Base-by-base conservation (phyloP, 345 rosid genomes). In the Hibiscus syriacus region DNA sequence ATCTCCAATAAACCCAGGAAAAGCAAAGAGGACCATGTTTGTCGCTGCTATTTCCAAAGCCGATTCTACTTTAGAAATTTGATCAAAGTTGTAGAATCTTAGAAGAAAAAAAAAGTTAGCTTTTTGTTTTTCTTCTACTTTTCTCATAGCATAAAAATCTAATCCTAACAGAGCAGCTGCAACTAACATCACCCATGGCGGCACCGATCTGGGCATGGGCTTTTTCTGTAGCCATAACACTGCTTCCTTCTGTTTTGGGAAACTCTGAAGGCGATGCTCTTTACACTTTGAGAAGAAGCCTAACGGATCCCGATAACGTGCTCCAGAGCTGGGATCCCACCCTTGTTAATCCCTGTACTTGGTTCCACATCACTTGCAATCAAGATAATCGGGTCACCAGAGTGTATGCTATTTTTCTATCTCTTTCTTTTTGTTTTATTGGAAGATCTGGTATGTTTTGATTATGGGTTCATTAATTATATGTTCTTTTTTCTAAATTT, bases 241-340 rank as follows among this genome's bases (percentile, higher is more conserved):
- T 80, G 39, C 10, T 75, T 62, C 75, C 78, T 2, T 6, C 69
- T 22, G 92, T 74, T 39, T 69, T 71, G 16, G 89, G 84, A 1
- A 92, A 92, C 79, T 84, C 96, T 0, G 98, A 92, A 62, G 97
- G 97, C 25, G 96, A 93, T 79, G 96, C 98, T 32, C 87, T 90
- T 5, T 85, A 81, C 81, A 76, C 86, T 0, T 84, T 93, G 30
- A 79, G 97, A 26, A 76, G 73, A 73, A 86, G 94, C 82, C 72
- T 93, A 32, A 76, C 85, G 25, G 97, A 92, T 74, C 97, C 90
- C 14, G 88, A 88, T 75, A 85, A 82, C 83, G 94, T 86, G 6
- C 90, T 93, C 68, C 97, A 90, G 80, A 93, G 98, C 85, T 93
- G 98, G 98, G 98, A 93, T 89, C 98, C 98, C 10, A 93, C 86